Percentiles rank a stretch among this genome's conserved stretches.
These are phyloP conservation scores for Immersiella caudata DNA, from an alignment of 495 filamentous ascomycete species.

Conservation along the genomic window DNA sequence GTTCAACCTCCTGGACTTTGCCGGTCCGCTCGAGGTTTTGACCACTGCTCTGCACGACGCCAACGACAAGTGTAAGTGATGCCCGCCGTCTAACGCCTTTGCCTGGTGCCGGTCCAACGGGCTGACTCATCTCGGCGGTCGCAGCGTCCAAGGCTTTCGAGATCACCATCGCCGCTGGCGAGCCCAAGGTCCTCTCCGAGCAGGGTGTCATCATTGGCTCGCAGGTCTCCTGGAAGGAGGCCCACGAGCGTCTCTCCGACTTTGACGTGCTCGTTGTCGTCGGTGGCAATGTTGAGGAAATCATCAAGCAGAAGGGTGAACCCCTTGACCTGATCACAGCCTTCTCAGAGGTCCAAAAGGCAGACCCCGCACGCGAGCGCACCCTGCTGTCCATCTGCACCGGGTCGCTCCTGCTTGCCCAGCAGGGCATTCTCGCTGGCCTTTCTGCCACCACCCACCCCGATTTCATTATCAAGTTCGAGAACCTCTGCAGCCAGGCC, in stretches of 20 bases:
- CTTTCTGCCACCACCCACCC: slow-evolving; percentile 73
- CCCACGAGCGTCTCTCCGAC: slow-evolving; percentile 62
- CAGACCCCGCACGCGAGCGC: slow-evolving; percentile 69
- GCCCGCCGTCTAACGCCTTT: not conserved
- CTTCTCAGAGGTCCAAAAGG: slow-evolving; percentile 67
- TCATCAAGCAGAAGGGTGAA: slow-evolving; percentile 62
- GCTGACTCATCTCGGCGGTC: slow-evolving; percentile 23
- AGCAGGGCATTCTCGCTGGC: slow-evolving; percentile 70
- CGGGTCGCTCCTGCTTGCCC: slow-evolving; percentile 70
- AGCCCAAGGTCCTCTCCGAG: slow-evolving; percentile 61
- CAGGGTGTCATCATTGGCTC: slow-evolving; percentile 76
- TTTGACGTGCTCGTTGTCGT: slow-evolving; percentile 74
- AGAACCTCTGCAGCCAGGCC: slow-evolving; percentile 69
- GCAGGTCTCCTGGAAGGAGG: slow-evolving; percentile 69
- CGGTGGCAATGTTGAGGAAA: slow-evolving; percentile 57
- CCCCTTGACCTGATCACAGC: slow-evolving; percentile 65
- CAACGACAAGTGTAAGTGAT: slow-evolving; percentile 60
- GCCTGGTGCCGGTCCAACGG: slow-evolving; percentile 2
- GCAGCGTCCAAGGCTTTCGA: slow-evolving; percentile 63
- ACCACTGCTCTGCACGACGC: slow-evolving; percentile 60
- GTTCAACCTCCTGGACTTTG: slow-evolving; percentile 64
- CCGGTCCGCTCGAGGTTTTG: slow-evolving; percentile 68
- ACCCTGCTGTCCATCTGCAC: slow-evolving; percentile 77
- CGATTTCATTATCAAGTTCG: slow-evolving; percentile 63
- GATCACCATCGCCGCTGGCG: slow-evolving; percentile 65